A percentile compares a stretch with the other conserved stretches of the same genome.
Evolutionary conservation across 208 protist species (phyloP).

Genomic region (Lotmaria passim): DNA sequence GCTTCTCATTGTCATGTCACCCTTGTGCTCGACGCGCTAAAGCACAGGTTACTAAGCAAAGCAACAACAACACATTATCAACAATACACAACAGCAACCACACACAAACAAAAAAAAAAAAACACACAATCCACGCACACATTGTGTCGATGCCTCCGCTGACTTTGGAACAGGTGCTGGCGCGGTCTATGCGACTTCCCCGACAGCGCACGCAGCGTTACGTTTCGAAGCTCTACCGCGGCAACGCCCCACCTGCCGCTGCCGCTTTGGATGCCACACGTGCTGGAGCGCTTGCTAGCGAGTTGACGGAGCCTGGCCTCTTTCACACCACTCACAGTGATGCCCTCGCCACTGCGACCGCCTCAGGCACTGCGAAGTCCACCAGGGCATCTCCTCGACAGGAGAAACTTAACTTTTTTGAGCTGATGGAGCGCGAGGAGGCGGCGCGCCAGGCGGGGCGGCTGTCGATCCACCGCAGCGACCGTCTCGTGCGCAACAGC

Average conservation of each 20-base stretch:
- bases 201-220: conserved; percentile 35
- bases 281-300: background rate
- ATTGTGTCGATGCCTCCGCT: too few relatives aligned
- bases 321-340: conserved; percentile 6
- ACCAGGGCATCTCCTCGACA: background rate
- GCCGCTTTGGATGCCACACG: background rate
- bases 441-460: conserved; percentile 38
- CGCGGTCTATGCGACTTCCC: conserved; percentile 82
- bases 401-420: conserved; percentile 51
- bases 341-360: background rate
- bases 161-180: conserved; percentile 87
- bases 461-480: conserved; percentile 47
- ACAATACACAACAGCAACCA: background rate
- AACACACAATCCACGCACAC: conserved; percentile 44
- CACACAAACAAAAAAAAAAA: background rate
- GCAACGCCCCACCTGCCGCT: background rate
- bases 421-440: conserved; percentile 71
- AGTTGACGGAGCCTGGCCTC: background rate
- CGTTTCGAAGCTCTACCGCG: conserved; percentile 26
- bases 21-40: background rate
- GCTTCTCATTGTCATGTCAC: too few relatives aligned
- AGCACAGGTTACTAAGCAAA: background rate
- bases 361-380: background rate
- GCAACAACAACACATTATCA: background rate
- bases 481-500: conserved; percentile 62